These are phyloP conservation scores for Tylopilus rubrobrunneus DNA, from an alignment of 768 basidiomycete species.

Conservation along the genomic window DNA sequence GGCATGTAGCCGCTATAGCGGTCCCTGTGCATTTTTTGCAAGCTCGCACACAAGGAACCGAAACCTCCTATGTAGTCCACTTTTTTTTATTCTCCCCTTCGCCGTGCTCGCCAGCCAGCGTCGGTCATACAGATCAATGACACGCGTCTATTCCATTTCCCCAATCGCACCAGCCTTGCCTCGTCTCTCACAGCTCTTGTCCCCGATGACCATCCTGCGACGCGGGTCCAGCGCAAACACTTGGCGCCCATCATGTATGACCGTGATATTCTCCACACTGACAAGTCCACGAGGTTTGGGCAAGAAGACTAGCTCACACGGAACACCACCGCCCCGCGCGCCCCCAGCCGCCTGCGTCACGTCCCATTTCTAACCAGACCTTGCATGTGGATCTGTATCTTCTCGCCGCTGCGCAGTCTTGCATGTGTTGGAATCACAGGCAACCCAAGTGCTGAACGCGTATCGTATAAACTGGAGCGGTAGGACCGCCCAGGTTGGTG, in stretches of 20 bases:
- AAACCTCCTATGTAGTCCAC: constrained; percentile 16
- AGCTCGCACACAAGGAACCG: constrained; percentile 26
- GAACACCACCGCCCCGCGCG: not conserved
- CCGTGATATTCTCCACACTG: not conserved
- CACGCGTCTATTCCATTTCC: constrained; percentile 4
- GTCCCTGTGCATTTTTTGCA: constrained; percentile 29
- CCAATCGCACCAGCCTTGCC: not conserved
- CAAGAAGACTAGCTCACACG: constrained; percentile 1
- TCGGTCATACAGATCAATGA: constrained; percentile 2
- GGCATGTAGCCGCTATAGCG: constrained; percentile 35
- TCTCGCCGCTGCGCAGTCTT: constrained; percentile 1
- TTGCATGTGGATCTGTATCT: not conserved
- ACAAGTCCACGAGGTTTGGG: constrained; percentile 1
- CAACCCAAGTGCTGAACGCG: not conserved
- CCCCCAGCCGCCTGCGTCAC: constrained; percentile 6
- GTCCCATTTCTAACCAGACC: not conserved
- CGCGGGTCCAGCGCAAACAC: constrained; percentile 6
- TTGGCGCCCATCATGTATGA: not conserved
- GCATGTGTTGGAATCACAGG: not conserved
- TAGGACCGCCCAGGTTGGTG: not conserved
- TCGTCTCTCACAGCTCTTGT: not conserved
- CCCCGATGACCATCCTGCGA: constrained; percentile 3
- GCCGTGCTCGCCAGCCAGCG: not conserved
- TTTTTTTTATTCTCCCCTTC: constrained; percentile 4
- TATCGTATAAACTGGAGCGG: constrained; percentile 1